Base-by-base conservation (phyloP, 305 asterid genomes). In the Caryopteris hybrid region DNA sequence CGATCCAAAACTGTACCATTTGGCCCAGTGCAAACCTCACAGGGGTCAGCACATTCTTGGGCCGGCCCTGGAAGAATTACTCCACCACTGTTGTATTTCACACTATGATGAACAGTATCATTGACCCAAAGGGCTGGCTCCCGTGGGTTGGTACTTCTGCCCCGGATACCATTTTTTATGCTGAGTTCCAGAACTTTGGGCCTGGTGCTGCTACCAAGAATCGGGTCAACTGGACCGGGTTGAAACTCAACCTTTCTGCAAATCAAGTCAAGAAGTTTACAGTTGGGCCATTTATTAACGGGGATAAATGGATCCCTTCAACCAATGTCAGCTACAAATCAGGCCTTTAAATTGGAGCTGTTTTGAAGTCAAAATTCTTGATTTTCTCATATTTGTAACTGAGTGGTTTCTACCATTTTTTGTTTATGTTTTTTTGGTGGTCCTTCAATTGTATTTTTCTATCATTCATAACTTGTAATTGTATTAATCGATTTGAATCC, bases 51-150 rank as follows among this genome's bases (percentile, higher is more conserved):
- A 75, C 80, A 3, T 78, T 16, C 59, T 23, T 78, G 57, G 83
- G 85, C 16, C 66, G 84, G 20, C 84, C 79, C 2, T 80, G 81
- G 84, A 76, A 80, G 53, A 34, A 76, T 45, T 80, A 65, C 50
- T 76, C 84, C 11, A 73, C 75, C 17, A 76, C 79, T 0, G 13
- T 76, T 12, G 9, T 14, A 13, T 50, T 71, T 5, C 45, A 64
- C 0, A 79, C 8, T 23, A 10, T 21, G 27, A 64, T 76, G 61
- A 20, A 38, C 3, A n/a, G 31, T 1, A 60, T 77, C 3, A 61
- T 77, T 33, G 52, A 69, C n/a, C 77, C 79, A 1, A 64, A 48
- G 3, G 80, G 85, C 8, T 80, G 85, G 80, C 22, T 74, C 3
- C 72, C 74, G 1, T 77, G 80, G 80, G 29, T 25, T 3, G 80